Base-by-base conservation (phyloP, 148 eudicot genomes). In the Nepenthes mirabilis region DNA sequence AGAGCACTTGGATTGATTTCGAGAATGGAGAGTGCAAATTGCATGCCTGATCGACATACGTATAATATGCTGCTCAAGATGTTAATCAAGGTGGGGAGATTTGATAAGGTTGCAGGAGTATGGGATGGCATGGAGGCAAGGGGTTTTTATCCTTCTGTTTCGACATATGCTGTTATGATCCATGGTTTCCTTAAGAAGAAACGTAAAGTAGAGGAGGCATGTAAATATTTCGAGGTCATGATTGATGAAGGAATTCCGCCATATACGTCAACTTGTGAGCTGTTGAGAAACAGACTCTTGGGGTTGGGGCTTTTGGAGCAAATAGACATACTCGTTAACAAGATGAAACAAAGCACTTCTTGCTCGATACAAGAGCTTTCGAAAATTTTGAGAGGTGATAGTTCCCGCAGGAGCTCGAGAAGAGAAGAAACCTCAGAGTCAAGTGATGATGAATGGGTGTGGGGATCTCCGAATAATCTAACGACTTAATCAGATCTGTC, bases 241-340 rank as follows among this genome's bases (percentile, higher is more conserved):
- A 72, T 89, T 61, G 97, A 89, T 69, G 94, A 89, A 70, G 94
- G 97, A 58, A 68, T 89, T 56, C 94, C 97, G 4, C 97, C 95
- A 13, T 86, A 81, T 53, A 14, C 70, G 59, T 65, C 80, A 2
- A 89, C 97, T 5, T 75, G 82, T 54, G 90, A 78, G 47, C 4
- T 72, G 62, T 73, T 86, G 77, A 83, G 88, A 70, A 86, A 86
- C 40, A 75, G 81, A 56, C 75, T 89, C 2, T 48, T 82, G 32
- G 86, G 90, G 45, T 67, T 72, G 43, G 96, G 85, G 2, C 60
- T 77, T 52, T 47, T 81, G 47, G 83, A 74, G 47, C 66, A 61
- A 52, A 68, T 62, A 34, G 81, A 74, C 13, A 71, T 75, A 51
- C 67, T 85, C 65, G 90, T 82, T 23, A 83, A 68, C 60, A 89